phyloP scores from a whole-genome alignment of 2,329 filamentous ascomycete species.

The Fusarium sp. region DNA sequence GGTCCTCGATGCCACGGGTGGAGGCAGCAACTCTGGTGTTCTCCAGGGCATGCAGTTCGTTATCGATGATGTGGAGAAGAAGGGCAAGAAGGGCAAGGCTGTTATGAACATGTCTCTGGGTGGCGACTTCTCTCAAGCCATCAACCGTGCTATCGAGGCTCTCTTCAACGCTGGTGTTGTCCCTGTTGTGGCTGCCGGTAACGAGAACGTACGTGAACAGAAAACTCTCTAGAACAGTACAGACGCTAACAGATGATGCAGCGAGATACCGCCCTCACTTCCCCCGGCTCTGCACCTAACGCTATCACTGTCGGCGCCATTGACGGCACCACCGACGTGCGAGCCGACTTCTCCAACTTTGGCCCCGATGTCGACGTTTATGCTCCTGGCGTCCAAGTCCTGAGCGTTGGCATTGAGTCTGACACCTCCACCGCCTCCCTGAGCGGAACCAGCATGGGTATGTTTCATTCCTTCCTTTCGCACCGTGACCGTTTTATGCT shows the following conservation, averaged over 20 bases:
- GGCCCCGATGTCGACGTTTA: constrained; percentile 69
- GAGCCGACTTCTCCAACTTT: constrained; percentile 73
- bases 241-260: constrained; percentile 36
- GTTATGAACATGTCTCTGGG: constrained; percentile 78
- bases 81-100: constrained; percentile 64
- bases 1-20: constrained; percentile 66
- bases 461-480: constrained; percentile 16
- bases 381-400: constrained; percentile 69
- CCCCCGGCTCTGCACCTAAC: constrained; percentile 69
- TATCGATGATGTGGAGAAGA: constrained; percentile 61
- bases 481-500: constrained; percentile 22
- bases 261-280: constrained; percentile 65
- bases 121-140: constrained; percentile 62
- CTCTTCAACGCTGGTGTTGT: constrained; percentile 67
- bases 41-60: constrained; percentile 74
- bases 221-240: neutral
- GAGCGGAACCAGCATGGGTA: constrained; percentile 73
- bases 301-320: constrained; percentile 75
- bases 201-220: constrained; percentile 61
- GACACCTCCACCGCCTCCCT: constrained; percentile 62
- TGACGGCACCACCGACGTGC: constrained; percentile 64
- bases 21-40: constrained; percentile 59
- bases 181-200: constrained; percentile 73
- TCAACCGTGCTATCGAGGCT: constrained; percentile 70
- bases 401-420: constrained; percentile 67